Evolutionary conservation across 2,329 filamentous ascomycete genomes (phyloP).

Genomic region (Septoria petroselini): DNA sequence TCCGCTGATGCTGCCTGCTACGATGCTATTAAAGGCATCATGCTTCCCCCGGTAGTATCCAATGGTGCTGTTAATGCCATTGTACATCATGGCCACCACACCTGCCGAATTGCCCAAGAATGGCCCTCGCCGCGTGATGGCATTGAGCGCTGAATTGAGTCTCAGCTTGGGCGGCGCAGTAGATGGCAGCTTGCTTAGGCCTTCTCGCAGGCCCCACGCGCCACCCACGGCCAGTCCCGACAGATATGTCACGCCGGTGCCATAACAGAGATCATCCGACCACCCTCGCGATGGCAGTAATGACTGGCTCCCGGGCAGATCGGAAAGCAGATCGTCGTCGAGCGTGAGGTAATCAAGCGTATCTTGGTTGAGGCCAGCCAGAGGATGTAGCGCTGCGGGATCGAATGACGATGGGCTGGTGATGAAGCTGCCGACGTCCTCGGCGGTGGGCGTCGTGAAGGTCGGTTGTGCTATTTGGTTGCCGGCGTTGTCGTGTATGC

Average conservation of each 20-base stretch:
- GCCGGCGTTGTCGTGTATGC: constrained; percentile 40
- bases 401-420: constrained; percentile 73
- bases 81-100: constrained; percentile 94
- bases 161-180: constrained; percentile 85
- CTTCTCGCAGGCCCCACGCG: constrained; percentile 88
- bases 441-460: constrained; percentile 60
- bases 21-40: constrained; percentile 83
- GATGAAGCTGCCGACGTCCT: constrained; percentile 82
- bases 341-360: constrained; percentile 92
- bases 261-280: constrained; percentile 97
- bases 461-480: constrained; percentile 36
- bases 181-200: constrained; percentile 66
- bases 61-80: constrained; percentile 82
- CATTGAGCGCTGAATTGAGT: constrained; percentile 91
- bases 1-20: constrained; percentile 81
- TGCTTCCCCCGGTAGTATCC: constrained; percentile 79
- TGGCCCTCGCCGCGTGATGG: constrained; percentile 85
- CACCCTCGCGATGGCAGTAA: constrained; percentile 92
- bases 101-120: constrained; percentile 96
- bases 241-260: constrained; percentile 90
- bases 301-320: constrained; percentile 80
- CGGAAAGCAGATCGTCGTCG: constrained; percentile 84
- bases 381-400: constrained; percentile 82
- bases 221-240: constrained; percentile 82
- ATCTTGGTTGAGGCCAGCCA: constrained; percentile 88